Percentiles rank a stretch among this genome's conserved stretches.
Conservation (phyloP, 2,329 filamentous ascomycete species). For the Penicillium fuscoglaucum region DNA sequence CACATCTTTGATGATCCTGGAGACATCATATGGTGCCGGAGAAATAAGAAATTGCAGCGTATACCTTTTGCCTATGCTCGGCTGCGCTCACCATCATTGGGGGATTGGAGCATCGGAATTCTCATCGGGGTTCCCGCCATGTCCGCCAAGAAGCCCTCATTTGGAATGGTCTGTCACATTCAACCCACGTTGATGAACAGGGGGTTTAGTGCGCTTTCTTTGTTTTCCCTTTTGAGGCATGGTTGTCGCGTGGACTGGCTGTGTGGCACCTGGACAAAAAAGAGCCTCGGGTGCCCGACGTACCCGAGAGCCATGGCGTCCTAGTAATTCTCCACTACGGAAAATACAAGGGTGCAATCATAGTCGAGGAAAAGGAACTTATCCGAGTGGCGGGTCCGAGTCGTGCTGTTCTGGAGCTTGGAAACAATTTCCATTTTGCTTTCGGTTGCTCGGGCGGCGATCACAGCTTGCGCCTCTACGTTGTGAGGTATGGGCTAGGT, state of each 20-base stretch:
- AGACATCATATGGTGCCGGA: neutral
- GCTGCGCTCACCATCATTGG: neutral
- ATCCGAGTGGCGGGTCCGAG: neutral
- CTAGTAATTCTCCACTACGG: conserved; percentile 7
- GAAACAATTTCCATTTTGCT: neutral
- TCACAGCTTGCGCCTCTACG: neutral
- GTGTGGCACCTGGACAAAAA: neutral
- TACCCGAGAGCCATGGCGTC: conserved; percentile 3
- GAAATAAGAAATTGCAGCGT: neutral
- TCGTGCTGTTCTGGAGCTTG: neutral
- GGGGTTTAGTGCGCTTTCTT: neutral
- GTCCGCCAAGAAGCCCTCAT: neutral
- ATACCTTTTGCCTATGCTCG: neutral
- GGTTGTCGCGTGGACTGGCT: conserved; percentile 6
- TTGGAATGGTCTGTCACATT: neutral
- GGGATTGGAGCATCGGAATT: neutral
- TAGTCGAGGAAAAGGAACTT: neutral
- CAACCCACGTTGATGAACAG: conserved; percentile 6
- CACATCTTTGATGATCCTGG: neutral
- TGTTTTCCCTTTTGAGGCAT: neutral
- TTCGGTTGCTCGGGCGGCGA: conserved; percentile 7
- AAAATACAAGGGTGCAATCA: conserved; percentile 5
- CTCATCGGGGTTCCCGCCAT: neutral
- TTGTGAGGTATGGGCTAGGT: neutral
- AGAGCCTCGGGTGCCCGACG: conserved; percentile 5